Evolutionary conservation across 2,329 filamentous ascomycete genomes (phyloP).

Genomic region (Calonectria pseudoturangicola): DNA sequence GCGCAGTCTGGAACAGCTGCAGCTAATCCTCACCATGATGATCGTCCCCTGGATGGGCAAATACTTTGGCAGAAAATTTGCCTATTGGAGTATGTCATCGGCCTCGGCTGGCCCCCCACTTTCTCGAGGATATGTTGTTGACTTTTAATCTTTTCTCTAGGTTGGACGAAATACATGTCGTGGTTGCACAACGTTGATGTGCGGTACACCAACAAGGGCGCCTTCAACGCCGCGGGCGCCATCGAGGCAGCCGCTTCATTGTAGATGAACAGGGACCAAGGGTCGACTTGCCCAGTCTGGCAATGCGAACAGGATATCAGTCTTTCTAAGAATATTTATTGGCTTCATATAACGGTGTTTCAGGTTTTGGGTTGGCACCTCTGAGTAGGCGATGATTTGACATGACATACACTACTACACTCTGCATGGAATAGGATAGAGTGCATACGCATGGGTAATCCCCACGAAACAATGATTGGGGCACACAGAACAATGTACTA

Average conservation of each 20-base stretch:
- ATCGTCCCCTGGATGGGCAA: conserved; percentile 95
- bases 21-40: conserved; percentile 95
- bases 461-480: background rate
- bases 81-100: conserved; percentile 89
- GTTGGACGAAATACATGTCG: conserved; percentile 95
- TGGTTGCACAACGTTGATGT: conserved; percentile 92
- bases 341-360: conserved; percentile 51
- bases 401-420: conserved; percentile 20
- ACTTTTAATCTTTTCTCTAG: conserved; percentile 65
- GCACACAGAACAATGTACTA: background rate
- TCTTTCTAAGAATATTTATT: conserved; percentile 36
- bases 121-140: conserved; percentile 35
- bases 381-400: conserved; percentile 45
- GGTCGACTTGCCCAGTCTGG: background rate
- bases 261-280: conserved; percentile 55
- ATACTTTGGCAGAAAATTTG: conserved; percentile 94
- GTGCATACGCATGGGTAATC: background rate
- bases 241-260: conserved; percentile 76
- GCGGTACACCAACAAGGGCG: conserved; percentile 75
- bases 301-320: conserved; percentile 25
- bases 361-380: conserved; percentile 40
- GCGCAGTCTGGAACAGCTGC: conserved; percentile 93
- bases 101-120: conserved; percentile 5
- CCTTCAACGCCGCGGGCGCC: conserved; percentile 78
- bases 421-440: conserved; percentile 12